Conservation (phyloP, 2,329 filamentous ascomycete genomes). For the Fusarium pseudoanthophilum region DNA sequence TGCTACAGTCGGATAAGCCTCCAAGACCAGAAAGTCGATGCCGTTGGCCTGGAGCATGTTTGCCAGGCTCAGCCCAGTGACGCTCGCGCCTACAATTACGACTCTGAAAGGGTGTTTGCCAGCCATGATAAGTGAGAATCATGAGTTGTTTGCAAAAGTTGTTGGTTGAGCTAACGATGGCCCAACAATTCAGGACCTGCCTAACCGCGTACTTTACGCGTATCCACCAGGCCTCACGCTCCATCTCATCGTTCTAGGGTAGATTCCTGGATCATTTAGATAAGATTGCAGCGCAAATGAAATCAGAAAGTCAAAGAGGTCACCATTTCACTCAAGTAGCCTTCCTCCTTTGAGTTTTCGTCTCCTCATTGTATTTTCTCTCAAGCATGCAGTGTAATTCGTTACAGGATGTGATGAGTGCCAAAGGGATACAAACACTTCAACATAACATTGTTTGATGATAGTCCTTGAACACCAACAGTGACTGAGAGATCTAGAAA, state of each 20-base stretch:
- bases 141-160: not conserved
- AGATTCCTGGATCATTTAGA: not conserved
- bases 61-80: not conserved
- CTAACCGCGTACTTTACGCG: not conserved
- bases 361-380: fast-evolving
- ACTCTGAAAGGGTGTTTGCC: not conserved
- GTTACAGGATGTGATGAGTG: fast-evolving
- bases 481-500: no score
- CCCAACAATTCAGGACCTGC: not conserved
- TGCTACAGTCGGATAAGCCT: not conserved
- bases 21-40: not conserved
- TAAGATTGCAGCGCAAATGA: not conserved
- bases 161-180: not conserved
- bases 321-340: fast-evolving
- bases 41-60: conserved; percentile 1
- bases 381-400: no score
- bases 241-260: not conserved
- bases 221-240: not conserved
- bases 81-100: not conserved
- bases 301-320: fast-evolving
- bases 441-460: fast-evolving
- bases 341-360: fast-evolving
- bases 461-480: no score
- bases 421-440: fast-evolving
- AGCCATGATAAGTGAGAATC: not conserved